These are phyloP conservation scores for Polytrichum formosum DNA, from an alignment of 225 moss, liverwort and hornwort species.

Conservation along the genomic window DNA sequence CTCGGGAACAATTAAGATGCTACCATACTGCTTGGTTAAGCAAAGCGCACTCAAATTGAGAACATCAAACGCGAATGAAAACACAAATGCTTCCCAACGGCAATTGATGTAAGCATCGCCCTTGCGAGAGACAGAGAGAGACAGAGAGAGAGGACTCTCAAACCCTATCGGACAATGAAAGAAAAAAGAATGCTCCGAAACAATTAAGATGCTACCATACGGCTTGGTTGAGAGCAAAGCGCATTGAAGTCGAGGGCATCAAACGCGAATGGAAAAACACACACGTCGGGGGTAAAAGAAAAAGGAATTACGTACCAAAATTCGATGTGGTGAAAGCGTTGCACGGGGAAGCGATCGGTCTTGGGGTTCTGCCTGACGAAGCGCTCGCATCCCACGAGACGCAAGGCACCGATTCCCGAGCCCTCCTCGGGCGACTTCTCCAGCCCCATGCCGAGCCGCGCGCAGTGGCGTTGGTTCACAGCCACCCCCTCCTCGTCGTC, in stretches of 20 bases:
- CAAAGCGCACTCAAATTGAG: too few species aligned
- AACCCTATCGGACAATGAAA: too few species aligned
- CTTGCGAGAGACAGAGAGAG: too few species aligned
- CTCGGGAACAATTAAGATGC: too few species aligned
- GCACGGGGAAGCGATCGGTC: constrained; percentile 60
- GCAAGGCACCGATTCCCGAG: constrained; percentile 43
- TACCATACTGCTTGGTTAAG: too few species aligned
- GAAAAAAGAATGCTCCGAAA: too few species aligned
- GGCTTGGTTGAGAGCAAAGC: too few species aligned
- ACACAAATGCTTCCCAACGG: too few species aligned
- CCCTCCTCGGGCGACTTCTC: constrained; percentile 33
- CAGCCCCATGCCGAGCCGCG: constrained; percentile 37
- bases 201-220: too few species aligned
- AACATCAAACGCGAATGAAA: too few species aligned
- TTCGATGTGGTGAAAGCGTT: constrained; percentile 88
- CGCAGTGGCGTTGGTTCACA: constrained; percentile 2
- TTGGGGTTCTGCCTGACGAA: constrained; percentile 53
- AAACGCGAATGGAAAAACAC: not conserved
- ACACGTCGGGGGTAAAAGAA: not conserved
- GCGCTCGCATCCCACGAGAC: constrained; percentile 69
- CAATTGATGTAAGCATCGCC: too few species aligned
- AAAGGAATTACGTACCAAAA: constrained; percentile 51
- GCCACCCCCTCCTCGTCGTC: constrained; percentile 39
- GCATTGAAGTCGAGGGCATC: not conserved
- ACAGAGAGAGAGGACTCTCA: too few species aligned